Conservation (phyloP, 2,329 filamentous ascomycete genomes). For the Paraphoma chrysanthemicola region DNA sequence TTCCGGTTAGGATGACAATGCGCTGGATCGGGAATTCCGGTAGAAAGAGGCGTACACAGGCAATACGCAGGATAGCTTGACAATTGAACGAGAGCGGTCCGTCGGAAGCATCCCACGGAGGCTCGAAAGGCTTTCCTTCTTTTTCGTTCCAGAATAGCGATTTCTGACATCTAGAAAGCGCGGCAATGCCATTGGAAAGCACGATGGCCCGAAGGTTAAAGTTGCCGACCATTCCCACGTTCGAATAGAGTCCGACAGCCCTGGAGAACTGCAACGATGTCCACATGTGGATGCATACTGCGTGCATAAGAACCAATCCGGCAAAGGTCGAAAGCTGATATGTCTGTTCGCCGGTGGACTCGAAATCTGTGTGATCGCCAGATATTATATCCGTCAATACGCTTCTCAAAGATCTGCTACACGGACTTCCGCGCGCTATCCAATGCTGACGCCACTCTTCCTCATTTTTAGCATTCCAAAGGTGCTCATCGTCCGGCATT, state of each 20-base stretch:
- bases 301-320: conserved; percentile 44
- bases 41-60: conserved; percentile 36
- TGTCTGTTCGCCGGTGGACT: conserved; percentile 10
- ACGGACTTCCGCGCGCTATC: conserved; percentile 2
- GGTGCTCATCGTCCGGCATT: conserved; percentile 38
- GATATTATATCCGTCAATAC: conserved; percentile 31
- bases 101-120: conserved; percentile 29
- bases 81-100: conserved; percentile 45
- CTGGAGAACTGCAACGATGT: conserved; percentile 31
- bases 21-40: conserved; percentile 11
- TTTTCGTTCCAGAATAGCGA: conserved; percentile 8
- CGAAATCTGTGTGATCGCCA: neutral
- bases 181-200: conserved; percentile 29
- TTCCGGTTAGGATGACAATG: conserved; percentile 36
- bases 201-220: conserved; percentile 23
- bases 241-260: conserved; percentile 13
- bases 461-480: conserved; percentile 41
- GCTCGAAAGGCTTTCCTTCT: conserved; percentile 11
- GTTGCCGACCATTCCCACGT: conserved; percentile 4
- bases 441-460: conserved; percentile 31
- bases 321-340: conserved; percentile 33
- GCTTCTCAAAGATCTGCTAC: conserved; percentile 17
- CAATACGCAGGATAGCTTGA: conserved; percentile 41
- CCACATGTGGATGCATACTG: conserved; percentile 47
- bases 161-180: conserved; percentile 34